Conservation (phyloP, 805 yeast species). For the Schwanniomyces yamadae region DNA sequence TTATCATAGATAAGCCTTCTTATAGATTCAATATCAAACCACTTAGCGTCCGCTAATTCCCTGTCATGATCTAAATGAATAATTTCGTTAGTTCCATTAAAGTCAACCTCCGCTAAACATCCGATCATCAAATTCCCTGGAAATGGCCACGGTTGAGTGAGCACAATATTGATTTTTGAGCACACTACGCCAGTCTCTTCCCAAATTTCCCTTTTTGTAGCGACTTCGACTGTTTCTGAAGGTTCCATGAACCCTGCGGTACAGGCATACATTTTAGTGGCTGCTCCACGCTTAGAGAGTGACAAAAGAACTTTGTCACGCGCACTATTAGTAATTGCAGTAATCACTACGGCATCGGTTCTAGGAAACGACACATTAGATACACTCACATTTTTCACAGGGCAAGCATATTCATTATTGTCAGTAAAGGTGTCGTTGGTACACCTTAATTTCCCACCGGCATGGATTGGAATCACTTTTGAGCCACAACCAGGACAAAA, state of each 20-base stretch:
- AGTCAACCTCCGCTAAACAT: conserved; percentile 76
- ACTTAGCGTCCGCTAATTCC: conserved; percentile 80
- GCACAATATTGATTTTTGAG: conserved; percentile 53
- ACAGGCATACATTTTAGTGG: conserved; percentile 65
- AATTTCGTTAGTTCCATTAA: conserved; percentile 60
- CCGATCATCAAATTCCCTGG: conserved; percentile 95
- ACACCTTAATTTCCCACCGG: conserved; percentile 64
- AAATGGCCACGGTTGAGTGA: conserved; percentile 97
- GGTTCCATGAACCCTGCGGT: conserved; percentile 97
- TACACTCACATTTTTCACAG: conserved; percentile 42
- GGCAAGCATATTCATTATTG: conserved; percentile 26
- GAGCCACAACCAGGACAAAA: conserved; percentile 89
- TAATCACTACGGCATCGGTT: conserved; percentile 85
- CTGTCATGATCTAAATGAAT: conserved; percentile 79
- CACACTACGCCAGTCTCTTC: conserved; percentile 89
- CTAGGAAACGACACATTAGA: conserved; percentile 88
- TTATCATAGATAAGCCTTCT: conserved; percentile 33
- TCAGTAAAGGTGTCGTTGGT: conserved; percentile 22
- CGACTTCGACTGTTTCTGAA: conserved; percentile 85
- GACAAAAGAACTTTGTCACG: conserved; percentile 69
- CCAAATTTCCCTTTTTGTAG: conserved; percentile 87
- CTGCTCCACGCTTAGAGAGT: conserved; percentile 59
- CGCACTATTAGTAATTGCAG: conserved; percentile 66
- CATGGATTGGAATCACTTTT: conserved; percentile 57
- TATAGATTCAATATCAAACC: conserved; percentile 68